These are phyloP conservation scores for Monosporascus sp. DNA, from an alignment of 2,329 filamentous ascomycete species.

Conservation along the genomic window DNA sequence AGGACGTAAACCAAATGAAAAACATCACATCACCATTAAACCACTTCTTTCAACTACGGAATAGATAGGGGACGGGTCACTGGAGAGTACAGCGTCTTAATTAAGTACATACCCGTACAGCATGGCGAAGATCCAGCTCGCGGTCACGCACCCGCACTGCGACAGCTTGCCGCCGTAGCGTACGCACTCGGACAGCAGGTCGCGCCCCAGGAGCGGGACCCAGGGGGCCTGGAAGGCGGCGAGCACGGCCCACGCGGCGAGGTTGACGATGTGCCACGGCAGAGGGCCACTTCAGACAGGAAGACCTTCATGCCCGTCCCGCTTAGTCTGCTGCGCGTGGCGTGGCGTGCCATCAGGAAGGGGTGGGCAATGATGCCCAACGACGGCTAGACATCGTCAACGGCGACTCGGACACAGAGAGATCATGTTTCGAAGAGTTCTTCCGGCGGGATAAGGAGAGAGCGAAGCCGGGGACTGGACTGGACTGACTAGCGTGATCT, in stretches of 20 bases:
- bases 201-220: background rate
- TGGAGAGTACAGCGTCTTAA: background rate
- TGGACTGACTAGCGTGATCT: background rate
- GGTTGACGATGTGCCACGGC: background rate
- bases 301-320: background rate
- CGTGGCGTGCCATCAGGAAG: background rate
- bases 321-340: background rate
- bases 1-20: background rate
- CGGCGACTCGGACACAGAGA: background rate
- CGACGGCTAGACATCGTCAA: background rate
- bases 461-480: background rate
- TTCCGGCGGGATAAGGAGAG: background rate
- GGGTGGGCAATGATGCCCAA: background rate
- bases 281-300: background rate
- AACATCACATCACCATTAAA: background rate
- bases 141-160: constrained; percentile 3
- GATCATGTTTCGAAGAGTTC: background rate
- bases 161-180: constrained; percentile 2
- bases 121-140: background rate
- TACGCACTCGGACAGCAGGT: background rate
- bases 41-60: background rate
- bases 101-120: background rate
- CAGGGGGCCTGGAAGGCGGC: background rate
- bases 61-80: background rate
- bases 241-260: background rate